Evolutionary conservation across 371 early-diverging fungal genomes (phyloP).

Genomic region (Mucor racemosus): DNA sequence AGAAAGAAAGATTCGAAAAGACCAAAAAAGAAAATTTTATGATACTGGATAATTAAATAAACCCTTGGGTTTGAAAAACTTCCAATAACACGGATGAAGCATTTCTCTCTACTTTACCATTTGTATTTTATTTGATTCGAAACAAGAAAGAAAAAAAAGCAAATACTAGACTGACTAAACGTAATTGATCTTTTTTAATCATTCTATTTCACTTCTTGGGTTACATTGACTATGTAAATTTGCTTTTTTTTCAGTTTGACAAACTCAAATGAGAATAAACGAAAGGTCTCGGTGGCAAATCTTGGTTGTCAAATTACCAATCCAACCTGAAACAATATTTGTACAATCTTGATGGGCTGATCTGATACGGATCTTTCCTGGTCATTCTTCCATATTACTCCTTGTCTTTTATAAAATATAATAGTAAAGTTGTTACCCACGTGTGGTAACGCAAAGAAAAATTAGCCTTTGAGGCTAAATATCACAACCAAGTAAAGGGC

Average conservation of each 20-base stretch:
- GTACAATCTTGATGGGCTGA: not conserved
- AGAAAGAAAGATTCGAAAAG: conserved; percentile 12
- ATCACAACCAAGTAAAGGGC: not conserved
- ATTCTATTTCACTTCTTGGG: not conserved
- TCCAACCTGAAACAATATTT: not conserved
- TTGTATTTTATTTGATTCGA: not conserved
- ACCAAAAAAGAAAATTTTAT: not conserved
- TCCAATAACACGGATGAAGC: not conserved
- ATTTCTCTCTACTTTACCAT: not conserved
- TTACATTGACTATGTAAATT: not conserved
- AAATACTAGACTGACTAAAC: not conserved
- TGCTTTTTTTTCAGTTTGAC: not conserved
- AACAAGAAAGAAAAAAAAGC: not conserved
- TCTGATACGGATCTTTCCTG: conserved; percentile 1
- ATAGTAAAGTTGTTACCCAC: not conserved
- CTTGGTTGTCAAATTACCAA: not conserved
- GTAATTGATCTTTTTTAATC: not conserved
- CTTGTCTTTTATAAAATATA: not conserved
- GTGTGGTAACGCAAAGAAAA: not conserved
- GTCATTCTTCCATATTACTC: not conserved
- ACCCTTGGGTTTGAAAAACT: conserved; percentile 6
- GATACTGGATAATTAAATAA: conserved; percentile 3
- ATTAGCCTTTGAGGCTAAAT: not conserved
- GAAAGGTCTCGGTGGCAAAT: not conserved
- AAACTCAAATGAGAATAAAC: not conserved